A percentile compares a stretch with the other conserved stretches of the same genome.
Conservation (phyloP, 768 basidiomycete genomes). For the Ramaria sp. region DNA sequence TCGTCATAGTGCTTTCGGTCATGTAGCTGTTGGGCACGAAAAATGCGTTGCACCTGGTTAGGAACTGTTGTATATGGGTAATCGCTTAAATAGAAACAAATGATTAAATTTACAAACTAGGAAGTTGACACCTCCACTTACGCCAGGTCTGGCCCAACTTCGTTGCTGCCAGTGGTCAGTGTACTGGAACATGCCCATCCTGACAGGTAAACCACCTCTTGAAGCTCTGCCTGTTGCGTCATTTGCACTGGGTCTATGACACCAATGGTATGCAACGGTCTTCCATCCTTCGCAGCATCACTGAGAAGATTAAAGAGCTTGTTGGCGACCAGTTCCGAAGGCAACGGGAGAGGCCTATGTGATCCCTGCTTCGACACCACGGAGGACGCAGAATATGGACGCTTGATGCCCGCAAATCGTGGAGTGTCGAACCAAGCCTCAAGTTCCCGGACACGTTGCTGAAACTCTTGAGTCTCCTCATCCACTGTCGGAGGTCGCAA, state of each 20-base stretch:
- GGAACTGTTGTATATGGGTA: constrained; percentile 96
- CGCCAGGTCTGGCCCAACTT: constrained; percentile 90
- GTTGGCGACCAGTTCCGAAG: constrained; percentile 69
- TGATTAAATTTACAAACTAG: neutral
- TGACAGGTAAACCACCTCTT: constrained; percentile 84
- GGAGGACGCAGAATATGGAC: constrained; percentile 69
- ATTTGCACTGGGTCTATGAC: constrained; percentile 91
- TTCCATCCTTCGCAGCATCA: constrained; percentile 46
- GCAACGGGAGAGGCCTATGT: constrained; percentile 65
- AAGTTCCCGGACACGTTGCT: constrained; percentile 51
- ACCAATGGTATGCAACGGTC: constrained; percentile 84
- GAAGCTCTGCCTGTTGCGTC: constrained; percentile 85
- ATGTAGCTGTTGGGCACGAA: constrained; percentile 86
- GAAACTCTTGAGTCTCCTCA: constrained; percentile 48
- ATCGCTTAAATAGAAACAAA: constrained; percentile 39
- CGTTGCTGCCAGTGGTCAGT: constrained; percentile 81
- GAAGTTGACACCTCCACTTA: constrained; percentile 16
- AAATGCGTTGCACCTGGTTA: constrained; percentile 86
- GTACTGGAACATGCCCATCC: constrained; percentile 87
- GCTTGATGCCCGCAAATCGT: constrained; percentile 59
- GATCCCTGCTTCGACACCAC: constrained; percentile 88
- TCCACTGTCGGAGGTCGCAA: constrained; percentile 45
- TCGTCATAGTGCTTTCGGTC: constrained; percentile 92
- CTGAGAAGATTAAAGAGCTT: constrained; percentile 68
- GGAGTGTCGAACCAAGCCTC: constrained; percentile 64